Conservation (phyloP, 345 rosid genomes). For the Gossypium ekmanianum region DNA sequence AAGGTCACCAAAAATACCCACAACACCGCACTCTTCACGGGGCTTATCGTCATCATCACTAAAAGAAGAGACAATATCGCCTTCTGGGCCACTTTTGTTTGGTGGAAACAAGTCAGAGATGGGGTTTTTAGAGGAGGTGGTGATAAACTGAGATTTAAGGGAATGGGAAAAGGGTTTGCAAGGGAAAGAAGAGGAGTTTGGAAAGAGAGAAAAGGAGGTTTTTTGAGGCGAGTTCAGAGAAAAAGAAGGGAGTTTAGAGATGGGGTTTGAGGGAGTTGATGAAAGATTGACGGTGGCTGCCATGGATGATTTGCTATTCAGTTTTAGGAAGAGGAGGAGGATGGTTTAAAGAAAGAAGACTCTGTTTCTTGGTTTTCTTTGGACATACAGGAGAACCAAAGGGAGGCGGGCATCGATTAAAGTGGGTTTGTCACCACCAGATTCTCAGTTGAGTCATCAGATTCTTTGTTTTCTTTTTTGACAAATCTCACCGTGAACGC, state of each 20-base stretch:
- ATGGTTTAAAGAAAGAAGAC: background rate
- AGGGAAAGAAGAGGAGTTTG: conserved; percentile 34
- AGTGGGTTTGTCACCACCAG: no score
- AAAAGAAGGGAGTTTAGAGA: conserved; percentile 11
- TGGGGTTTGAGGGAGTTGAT: background rate
- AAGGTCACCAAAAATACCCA: conserved; percentile 83
- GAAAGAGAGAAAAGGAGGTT: conserved; percentile 17
- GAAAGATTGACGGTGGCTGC: conserved; percentile 26
- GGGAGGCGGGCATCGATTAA: no score
- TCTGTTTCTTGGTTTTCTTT: no score
- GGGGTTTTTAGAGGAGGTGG: conserved; percentile 37
- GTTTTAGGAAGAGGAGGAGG: background rate
- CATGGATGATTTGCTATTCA: conserved; percentile 24
- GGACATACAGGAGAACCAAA: no score
- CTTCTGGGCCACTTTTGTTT: background rate
- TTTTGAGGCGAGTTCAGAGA: conserved; percentile 25
- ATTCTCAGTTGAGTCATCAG: no score
- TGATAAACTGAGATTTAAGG: conserved; percentile 19
- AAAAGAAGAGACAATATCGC: conserved; percentile 10
- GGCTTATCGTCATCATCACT: conserved; percentile 64
- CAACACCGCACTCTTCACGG: conserved; percentile 95
- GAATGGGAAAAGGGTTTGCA: conserved; percentile 17
- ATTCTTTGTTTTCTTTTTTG: no score
- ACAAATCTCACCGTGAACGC: no score
- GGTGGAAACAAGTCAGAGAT: conserved; percentile 24